Evolutionary conservation across 768 basidiomycete genomes (phyloP).

Genomic region (Termitomyces eurrhizus): DNA sequence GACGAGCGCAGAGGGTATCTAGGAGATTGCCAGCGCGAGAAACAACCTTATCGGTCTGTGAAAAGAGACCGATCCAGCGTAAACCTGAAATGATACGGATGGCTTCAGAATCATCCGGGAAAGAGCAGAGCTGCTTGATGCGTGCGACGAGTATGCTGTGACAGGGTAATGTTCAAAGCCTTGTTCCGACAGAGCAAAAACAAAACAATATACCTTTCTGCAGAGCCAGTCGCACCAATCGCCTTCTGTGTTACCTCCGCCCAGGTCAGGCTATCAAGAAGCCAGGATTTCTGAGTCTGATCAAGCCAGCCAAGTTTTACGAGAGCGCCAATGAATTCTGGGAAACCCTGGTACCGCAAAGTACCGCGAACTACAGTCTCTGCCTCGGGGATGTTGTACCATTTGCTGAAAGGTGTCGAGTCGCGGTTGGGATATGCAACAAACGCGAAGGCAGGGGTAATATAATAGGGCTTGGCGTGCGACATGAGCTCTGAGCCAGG

Average conservation of each 20-base stretch:
- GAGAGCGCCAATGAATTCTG: constrained; percentile 85
- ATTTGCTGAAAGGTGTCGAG: constrained; percentile 86
- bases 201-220: constrained; percentile 57
- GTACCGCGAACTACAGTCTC: constrained; percentile 92
- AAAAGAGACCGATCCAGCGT: constrained; percentile 93
- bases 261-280: constrained; percentile 76
- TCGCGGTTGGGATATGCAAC: constrained; percentile 97
- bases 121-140: constrained; percentile 65
- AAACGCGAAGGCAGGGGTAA: constrained; percentile 93
- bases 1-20: constrained; percentile 87
- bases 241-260: constrained; percentile 76
- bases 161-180: background rate
- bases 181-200: background rate
- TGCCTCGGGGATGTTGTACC: constrained; percentile 90
- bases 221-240: constrained; percentile 59
- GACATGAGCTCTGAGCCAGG: constrained; percentile 84
- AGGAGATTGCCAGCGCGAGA: constrained; percentile 75
- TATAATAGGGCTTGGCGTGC: constrained; percentile 89
- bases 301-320: constrained; percentile 88
- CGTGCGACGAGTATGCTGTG: constrained; percentile 67
- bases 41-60: constrained; percentile 47
- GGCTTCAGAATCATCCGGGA: constrained; percentile 68
- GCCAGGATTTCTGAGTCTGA: constrained; percentile 70
- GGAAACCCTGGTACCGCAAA: constrained; percentile 94
- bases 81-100: constrained; percentile 84